These are phyloP conservation scores for Neofusicoccum umdonicola DNA, from an alignment of 2,329 filamentous ascomycete species.

Conservation along the genomic window DNA sequence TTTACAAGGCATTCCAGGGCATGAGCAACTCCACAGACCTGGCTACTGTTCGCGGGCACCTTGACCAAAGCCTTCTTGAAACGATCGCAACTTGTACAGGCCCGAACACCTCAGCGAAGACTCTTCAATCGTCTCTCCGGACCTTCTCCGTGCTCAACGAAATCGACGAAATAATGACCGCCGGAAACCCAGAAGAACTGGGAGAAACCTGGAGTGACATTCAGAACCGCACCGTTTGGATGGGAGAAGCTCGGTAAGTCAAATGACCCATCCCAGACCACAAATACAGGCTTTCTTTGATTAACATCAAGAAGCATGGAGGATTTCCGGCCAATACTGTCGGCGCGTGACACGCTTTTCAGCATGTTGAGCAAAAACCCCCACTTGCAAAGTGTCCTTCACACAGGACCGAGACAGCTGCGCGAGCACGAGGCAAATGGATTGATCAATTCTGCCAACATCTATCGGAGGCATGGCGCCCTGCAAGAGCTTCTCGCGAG, in stretches of 20 bases:
- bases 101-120: conserved; percentile 47
- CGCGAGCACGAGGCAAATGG: conserved; percentile 72
- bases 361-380: conserved; percentile 72
- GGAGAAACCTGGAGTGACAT: conserved; percentile 63
- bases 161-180: conserved; percentile 71
- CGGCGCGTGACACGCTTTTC: conserved; percentile 78
- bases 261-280: not conserved
- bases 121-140: conserved; percentile 56
- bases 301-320: conserved; percentile 55
- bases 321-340: conserved; percentile 77
- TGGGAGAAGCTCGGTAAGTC: conserved; percentile 74
- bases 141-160: conserved; percentile 74
- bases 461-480: conserved; percentile 76
- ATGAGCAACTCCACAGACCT: conserved; percentile 66
- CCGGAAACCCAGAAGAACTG: conserved; percentile 59
- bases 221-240: conserved; percentile 68
- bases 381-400: conserved; percentile 60
- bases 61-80: conserved; percentile 61
- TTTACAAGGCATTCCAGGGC: conserved; percentile 80
- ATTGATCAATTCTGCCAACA: conserved; percentile 70
- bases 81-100: conserved; percentile 40
- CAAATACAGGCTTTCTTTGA: not conserved
- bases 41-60: conserved; percentile 51
- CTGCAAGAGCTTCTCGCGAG: conserved; percentile 85
- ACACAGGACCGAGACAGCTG: conserved; percentile 61